A percentile compares a stretch with the other conserved stretches of the same genome.
These are phyloP conservation scores for Phialemonium atrogriseum DNA, from an alignment of 2,329 filamentous ascomycete species.

Conservation along the genomic window DNA sequence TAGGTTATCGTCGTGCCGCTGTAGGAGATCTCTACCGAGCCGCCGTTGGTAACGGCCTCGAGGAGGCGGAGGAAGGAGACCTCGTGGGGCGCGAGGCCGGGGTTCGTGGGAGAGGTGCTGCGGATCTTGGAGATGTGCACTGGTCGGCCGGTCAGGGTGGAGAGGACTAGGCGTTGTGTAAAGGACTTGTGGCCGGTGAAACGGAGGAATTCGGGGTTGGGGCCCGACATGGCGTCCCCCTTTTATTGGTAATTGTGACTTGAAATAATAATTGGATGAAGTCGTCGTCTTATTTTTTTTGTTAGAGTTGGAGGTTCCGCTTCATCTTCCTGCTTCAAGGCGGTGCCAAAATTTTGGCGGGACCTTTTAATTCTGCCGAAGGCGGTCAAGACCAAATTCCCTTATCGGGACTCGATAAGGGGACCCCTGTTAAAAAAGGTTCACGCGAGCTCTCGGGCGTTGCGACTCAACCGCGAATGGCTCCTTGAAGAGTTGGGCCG, in stretches of 20 bases:
- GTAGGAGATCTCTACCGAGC: slow-evolving; percentile 89
- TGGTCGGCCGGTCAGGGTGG: slow-evolving; percentile 83
- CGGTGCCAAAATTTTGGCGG: slow-evolving; percentile 2
- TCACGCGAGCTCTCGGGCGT: too few relatives aligned
- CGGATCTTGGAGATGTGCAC: slow-evolving; percentile 93
- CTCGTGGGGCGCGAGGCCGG: slow-evolving; percentile 86
- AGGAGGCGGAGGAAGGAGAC: slow-evolving; percentile 92
- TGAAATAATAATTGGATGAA: background rate
- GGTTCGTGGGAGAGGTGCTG: slow-evolving; percentile 72
- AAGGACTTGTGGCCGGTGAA: slow-evolving; percentile 83
- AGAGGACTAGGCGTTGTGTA: slow-evolving; percentile 74
- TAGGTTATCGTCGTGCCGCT: slow-evolving; percentile 91
- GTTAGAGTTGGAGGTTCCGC: background rate
- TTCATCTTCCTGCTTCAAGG: too few relatives aligned
- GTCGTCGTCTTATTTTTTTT: too few relatives aligned
- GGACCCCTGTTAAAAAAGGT: too few relatives aligned
- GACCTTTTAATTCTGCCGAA: background rate
- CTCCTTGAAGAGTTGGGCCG: too few relatives aligned
- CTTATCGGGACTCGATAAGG: too few relatives aligned
- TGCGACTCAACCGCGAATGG: too few relatives aligned
- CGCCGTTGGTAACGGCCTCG: slow-evolving; percentile 91
- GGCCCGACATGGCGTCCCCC: slow-evolving; percentile 29
- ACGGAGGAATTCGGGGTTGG: slow-evolving; percentile 50
- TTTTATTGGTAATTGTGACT: slow-evolving; percentile 3
- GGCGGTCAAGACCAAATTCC: background rate